Conservation (phyloP, 306 rosid genomes). For the Acacia crassicarpa region DNA sequence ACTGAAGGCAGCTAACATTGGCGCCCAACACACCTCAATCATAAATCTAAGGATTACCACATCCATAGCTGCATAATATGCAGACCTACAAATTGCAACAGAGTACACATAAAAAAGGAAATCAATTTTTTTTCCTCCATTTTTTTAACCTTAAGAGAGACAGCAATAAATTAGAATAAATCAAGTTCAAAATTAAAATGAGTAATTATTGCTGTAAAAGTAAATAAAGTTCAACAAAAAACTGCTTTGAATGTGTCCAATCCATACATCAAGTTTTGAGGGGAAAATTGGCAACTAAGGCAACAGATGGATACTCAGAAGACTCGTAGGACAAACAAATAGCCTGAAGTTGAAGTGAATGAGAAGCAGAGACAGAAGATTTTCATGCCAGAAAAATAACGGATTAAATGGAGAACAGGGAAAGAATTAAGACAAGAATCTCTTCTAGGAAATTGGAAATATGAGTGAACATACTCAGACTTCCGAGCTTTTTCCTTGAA, state of each 20-base stretch:
- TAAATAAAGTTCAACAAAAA: not conserved
- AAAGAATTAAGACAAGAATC: constrained; percentile 29
- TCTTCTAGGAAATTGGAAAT: constrained; percentile 21
- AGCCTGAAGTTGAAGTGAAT: not conserved
- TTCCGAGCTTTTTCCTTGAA: constrained; percentile 97
- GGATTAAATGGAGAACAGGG: constrained; percentile 11
- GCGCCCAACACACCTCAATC: constrained; percentile 99
- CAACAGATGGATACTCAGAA: constrained; percentile 21
- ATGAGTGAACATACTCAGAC: constrained; percentile 75
- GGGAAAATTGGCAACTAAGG: not conserved
- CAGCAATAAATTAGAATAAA: not conserved
- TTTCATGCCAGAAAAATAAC: constrained; percentile 17
- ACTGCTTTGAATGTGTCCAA: constrained; percentile 11
- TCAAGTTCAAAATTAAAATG: constrained; percentile 27
- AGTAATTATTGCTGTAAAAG: not conserved
- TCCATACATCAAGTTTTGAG: constrained; percentile 19
- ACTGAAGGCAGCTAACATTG: constrained; percentile 99
- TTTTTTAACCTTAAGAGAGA: not conserved
- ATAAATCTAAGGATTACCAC: constrained; percentile 90
- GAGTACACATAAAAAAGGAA: constrained; percentile 25
- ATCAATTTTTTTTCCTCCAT: not conserved
- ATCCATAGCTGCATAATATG: constrained; percentile 95
- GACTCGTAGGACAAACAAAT: constrained; percentile 20
- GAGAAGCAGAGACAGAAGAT: constrained; percentile 13
- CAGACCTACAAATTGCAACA: constrained; percentile 71